phyloP scores from a whole-genome alignment of 148 eudicot species.

The Linanthus parryae region DNA sequence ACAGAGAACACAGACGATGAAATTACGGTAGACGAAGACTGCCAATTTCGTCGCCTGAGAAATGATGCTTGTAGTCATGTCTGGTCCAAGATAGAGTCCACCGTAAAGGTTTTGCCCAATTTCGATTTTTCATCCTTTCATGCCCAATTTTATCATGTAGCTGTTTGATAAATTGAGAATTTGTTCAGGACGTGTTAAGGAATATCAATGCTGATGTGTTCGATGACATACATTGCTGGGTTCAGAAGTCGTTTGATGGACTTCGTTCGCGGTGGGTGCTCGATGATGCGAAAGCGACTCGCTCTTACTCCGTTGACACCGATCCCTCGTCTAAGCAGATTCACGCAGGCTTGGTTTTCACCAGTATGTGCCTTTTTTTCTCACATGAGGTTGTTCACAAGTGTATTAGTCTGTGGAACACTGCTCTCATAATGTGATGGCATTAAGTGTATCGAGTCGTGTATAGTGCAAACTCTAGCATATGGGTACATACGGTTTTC shows the following conservation, averaged over 20 bases:
- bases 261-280: conserved; percentile 41
- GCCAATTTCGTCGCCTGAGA: conserved; percentile 19
- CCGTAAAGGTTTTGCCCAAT: conserved; percentile 36
- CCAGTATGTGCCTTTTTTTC: conserved; percentile 42
- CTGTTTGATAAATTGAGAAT: background rate
- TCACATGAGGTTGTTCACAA: background rate
- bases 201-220: conserved; percentile 48
- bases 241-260: conserved; percentile 41
- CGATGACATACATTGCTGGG: conserved; percentile 57
- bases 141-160: background rate
- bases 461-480: too few species aligned
- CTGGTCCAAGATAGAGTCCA: conserved; percentile 63
- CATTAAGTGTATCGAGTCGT: too few species aligned
- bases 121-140: background rate
- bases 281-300: conserved; percentile 33
- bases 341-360: conserved; percentile 60
- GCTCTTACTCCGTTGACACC: conserved; percentile 44
- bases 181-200: conserved; percentile 57
- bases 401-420: too few species aligned
- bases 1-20: background rate
- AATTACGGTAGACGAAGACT: conserved; percentile 7
- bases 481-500: too few species aligned
- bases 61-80: conserved; percentile 37
- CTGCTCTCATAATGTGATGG: too few species aligned
- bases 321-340: conserved; percentile 46